Evolutionary conservation across 1,139 yeast genomes (phyloP).

Genomic region (Yamadazyma siamensis): DNA sequence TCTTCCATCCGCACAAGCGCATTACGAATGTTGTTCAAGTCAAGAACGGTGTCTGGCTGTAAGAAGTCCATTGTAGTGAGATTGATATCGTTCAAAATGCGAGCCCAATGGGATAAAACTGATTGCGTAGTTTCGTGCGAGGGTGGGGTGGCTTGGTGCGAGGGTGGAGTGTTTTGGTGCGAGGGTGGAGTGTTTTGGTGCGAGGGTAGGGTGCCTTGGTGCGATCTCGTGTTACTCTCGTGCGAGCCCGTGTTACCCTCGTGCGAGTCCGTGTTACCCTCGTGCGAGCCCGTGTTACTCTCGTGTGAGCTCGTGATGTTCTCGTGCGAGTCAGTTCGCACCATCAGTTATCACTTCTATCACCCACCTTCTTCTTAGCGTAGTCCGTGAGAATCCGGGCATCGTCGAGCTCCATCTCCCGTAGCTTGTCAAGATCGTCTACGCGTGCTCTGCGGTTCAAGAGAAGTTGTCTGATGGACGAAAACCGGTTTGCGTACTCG

Average conservation of each 20-base stretch:
- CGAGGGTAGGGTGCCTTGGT: background rate
- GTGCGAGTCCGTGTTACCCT: too few relatives aligned
- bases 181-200: background rate
- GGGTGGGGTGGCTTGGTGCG: too few relatives aligned
- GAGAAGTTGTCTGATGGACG: conserved; percentile 54
- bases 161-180: too few relatives aligned
- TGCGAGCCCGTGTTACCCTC: too few relatives aligned
- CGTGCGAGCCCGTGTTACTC: too few relatives aligned
- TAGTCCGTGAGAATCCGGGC: conserved; percentile 30
- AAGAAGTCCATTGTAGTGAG: conserved; percentile 81
- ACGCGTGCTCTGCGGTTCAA: conserved; percentile 51
- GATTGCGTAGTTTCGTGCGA: too few relatives aligned
- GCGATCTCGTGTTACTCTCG: too few relatives aligned
- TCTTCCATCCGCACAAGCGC: conserved; percentile 93
- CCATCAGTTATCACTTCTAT: too few relatives aligned
- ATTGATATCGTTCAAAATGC: too few relatives aligned
- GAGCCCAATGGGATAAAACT: too few relatives aligned
- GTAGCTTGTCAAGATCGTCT: conserved; percentile 16
- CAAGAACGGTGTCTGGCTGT: conserved; percentile 78
- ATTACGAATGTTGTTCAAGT: conserved; percentile 76
- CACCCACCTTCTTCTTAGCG: conserved; percentile 28
- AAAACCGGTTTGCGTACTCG: conserved; percentile 26
- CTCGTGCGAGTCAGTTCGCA: too few relatives aligned
- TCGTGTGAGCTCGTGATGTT: too few relatives aligned
- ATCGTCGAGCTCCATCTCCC: conserved; percentile 21